Evolutionary conservation across 2,329 filamentous ascomycete genomes (phyloP).

Genomic region (Acrodontium crateriforme): DNA sequence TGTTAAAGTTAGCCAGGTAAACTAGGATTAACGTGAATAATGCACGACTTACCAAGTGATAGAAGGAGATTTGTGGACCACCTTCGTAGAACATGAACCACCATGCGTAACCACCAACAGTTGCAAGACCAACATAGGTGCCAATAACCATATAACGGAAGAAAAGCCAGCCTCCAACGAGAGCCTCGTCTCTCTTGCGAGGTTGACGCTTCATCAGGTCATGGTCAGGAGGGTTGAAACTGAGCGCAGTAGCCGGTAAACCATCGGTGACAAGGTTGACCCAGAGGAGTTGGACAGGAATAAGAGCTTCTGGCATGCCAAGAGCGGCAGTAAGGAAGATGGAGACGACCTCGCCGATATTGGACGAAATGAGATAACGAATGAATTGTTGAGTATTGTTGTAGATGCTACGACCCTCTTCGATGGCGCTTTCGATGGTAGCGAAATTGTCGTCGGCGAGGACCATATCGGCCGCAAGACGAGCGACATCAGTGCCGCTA

Average conservation of each 20-base stretch:
- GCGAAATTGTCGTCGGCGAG: slow-evolving; percentile 98
- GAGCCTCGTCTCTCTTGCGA: slow-evolving; percentile 78
- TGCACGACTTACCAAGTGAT: slow-evolving; percentile 50
- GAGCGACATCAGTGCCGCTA: slow-evolving; percentile 91
- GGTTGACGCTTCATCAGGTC: slow-evolving; percentile 93
- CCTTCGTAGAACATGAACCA: slow-evolving; percentile 95
- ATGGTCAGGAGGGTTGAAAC: slow-evolving; percentile 96
- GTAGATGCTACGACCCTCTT: slow-evolving; percentile 96
- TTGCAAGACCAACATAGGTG: slow-evolving; percentile 85
- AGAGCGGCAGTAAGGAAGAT: slow-evolving; percentile 95
- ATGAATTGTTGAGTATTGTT: slow-evolving; percentile 99
- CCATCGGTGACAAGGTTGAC: slow-evolving; percentile 97
- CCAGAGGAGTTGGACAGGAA: slow-evolving; percentile 95
- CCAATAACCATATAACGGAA: slow-evolving; percentile 96
- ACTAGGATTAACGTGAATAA: background rate
- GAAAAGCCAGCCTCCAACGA: slow-evolving; percentile 93
- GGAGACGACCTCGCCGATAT: slow-evolving; percentile 97
- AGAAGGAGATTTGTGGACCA: slow-evolving; percentile 84
- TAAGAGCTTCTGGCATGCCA: slow-evolving; percentile 93
- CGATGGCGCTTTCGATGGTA: slow-evolving; percentile 88
- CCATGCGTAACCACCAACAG: slow-evolving; percentile 97
- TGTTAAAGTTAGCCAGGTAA: slow-evolving; percentile 14
- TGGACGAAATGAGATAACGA: slow-evolving; percentile 95
- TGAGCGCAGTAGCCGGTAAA: slow-evolving; percentile 86
- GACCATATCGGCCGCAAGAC: slow-evolving; percentile 95